Evolutionary conservation across 768 basidiomycete species (phyloP).

Genomic region (Coprinellus micaceus): DNA sequence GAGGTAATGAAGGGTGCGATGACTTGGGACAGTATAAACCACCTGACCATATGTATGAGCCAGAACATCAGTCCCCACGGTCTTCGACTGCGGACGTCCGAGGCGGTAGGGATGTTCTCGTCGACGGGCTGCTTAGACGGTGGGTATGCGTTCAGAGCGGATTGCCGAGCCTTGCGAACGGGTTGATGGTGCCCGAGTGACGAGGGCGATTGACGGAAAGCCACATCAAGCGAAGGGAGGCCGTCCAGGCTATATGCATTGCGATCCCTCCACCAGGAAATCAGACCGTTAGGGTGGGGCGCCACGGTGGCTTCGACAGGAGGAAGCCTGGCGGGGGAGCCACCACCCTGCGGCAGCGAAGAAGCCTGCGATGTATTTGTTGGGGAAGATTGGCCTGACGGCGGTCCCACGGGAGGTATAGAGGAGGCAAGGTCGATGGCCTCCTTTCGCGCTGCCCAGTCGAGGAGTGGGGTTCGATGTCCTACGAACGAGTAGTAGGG

Average conservation of each 20-base stretch:
- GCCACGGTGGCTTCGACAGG: background rate
- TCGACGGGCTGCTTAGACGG: background rate
- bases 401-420: too few species aligned
- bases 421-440: slow-evolving; percentile 31
- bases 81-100: background rate
- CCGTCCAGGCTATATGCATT: slow-evolving; percentile 57
- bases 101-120: background rate
- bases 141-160: slow-evolving; percentile 2
- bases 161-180: slow-evolving; percentile 3
- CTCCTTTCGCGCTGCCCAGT: slow-evolving; percentile 45
- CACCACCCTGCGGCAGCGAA: too few species aligned
- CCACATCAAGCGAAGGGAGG: slow-evolving; percentile 42
- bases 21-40: background rate
- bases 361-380: too few species aligned
- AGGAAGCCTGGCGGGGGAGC: too few species aligned
- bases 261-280: slow-evolving; percentile 48
- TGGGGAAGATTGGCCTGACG: too few species aligned
- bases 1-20: background rate
- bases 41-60: background rate
- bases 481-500: slow-evolving; percentile 56
- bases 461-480: slow-evolving; percentile 51
- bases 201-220: slow-evolving; percentile 12
- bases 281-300: slow-evolving; percentile 42
- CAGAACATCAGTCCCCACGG: background rate
- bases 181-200: slow-evolving; percentile 2